Evolutionary conservation across 495 filamentous ascomycete genomes (phyloP).

Genomic region (Staphylotrichum tortipilum): DNA sequence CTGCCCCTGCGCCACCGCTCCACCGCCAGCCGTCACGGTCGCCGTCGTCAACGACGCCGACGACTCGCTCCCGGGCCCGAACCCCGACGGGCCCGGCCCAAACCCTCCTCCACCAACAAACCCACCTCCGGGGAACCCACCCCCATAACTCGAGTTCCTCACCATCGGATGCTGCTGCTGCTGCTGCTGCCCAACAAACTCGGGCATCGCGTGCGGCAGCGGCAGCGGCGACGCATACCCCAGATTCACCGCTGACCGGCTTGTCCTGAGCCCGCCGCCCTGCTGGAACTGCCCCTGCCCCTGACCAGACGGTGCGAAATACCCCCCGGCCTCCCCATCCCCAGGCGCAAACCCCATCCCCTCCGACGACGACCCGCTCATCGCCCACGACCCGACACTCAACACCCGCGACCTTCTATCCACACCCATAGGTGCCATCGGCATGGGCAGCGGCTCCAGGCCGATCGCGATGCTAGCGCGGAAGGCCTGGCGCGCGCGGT

Average conservation of each 20-base stretch:
- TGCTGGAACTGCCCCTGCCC: background rate
- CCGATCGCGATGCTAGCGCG: slow-evolving; percentile 40
- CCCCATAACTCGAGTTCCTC: slow-evolving; percentile 10
- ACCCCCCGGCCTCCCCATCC: no score
- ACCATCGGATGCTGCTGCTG: no score
- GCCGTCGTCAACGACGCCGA: no score
- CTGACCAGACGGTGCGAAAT: no score
- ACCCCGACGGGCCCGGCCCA: no score
- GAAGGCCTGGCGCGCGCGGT: slow-evolving; percentile 23
- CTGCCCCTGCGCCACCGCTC: no score
- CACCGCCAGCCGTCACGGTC: no score
- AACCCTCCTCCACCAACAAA: background rate
- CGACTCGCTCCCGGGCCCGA: background rate
- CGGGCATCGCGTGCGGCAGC: no score
- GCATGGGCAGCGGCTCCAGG: slow-evolving; percentile 32
- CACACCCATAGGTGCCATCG: background rate
- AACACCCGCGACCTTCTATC: slow-evolving; percentile 1
- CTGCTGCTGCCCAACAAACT: no score
- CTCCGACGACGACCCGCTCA: no score
- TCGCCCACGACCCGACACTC: slow-evolving; percentile 2
- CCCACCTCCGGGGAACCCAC: no score
- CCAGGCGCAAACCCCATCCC: no score
- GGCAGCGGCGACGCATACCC: background rate
- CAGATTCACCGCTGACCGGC: slow-evolving; percentile 10
- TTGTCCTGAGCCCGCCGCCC: background rate